Base-by-base conservation (phyloP, 768 basidiomycete species). In the Hygrophorus pudorinus region DNA sequence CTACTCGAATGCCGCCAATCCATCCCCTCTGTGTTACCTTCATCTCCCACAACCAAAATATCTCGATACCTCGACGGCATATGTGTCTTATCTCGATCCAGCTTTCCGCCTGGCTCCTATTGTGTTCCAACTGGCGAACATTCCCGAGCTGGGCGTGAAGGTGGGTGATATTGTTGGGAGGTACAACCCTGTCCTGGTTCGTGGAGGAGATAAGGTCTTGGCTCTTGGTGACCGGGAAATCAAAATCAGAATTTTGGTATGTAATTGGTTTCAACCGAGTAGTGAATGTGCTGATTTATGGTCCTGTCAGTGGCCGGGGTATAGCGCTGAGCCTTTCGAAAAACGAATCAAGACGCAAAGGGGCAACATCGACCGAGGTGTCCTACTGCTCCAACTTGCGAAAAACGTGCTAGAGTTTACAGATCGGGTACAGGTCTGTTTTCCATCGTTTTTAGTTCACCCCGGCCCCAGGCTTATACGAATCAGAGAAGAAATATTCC, bases 221-320 rank as follows among this genome's bases (percentile, higher is more conserved):
- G 36, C 21, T 9, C 44, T 36, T 40, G 45, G 40, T 6, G 55
- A 60, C 31, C 51, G 65, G 12, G 56, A 59, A 45, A 51, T 67
- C n/a, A 66, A 59, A 48, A 31, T 71, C 41, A 55, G 57, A 46
- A 47, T 69, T 27, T 48, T 59, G 30, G 71, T 72, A 48, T 38
- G 61, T 39, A 16, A 6, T 33, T 24, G 34, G 4, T 13, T 13
- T 11, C 5, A 14, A n/a, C 37, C 21, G 37, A 11, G 11, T 17
- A 12, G 14, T 2, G 16, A 16, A 8, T 12, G 11, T 4, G 16
- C n/a, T 16, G 21, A n/a, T 20, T 38, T 13, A 38, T 20, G 11
- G 37, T 7, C 8, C 11, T 9, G 40, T 38, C 45, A 73, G 73
- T 75, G 72, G 73, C 71, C 73, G 5, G 73, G 73, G 1, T 74